phyloP scores from a whole-genome alignment of 306 rosid species.

The Cajanus cajan region DNA sequence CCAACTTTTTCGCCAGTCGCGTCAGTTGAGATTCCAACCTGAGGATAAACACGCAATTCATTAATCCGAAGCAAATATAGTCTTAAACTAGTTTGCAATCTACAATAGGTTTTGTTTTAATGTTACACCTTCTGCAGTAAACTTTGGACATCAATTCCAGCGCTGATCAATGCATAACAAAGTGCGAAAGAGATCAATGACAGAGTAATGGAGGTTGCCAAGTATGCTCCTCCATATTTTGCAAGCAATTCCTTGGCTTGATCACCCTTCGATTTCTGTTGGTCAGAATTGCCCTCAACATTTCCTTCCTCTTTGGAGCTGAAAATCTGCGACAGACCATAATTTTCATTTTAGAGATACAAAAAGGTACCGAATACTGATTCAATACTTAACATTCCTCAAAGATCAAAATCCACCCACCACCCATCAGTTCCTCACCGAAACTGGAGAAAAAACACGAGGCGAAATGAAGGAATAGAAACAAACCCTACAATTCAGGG shows the following conservation, averaged over 20 bases:
- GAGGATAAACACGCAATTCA: background rate
- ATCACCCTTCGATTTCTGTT: conserved; percentile 70
- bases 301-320: conserved; percentile 72
- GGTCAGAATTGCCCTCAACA: conserved; percentile 42
- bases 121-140: conserved; percentile 74
- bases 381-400: conserved; percentile 4
- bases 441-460: background rate
- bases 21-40: conserved; percentile 76
- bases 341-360: background rate
- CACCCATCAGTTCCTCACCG: conserved; percentile 7
- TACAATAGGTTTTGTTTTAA: background rate
- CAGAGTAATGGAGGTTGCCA: conserved; percentile 83
- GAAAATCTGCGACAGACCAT: conserved; percentile 64
- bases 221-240: conserved; percentile 90
- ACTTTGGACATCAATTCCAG: conserved; percentile 74
- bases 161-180: conserved; percentile 66
- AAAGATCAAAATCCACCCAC: background rate
- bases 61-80: background rate
- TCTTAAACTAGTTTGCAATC: background rate
- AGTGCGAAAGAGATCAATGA: conserved; percentile 76
- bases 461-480: background rate
- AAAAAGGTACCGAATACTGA: background rate
- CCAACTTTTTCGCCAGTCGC: conserved; percentile 87
- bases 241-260: conserved; percentile 88
- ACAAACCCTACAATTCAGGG: conserved; percentile 16